A percentile compares a stretch with the other conserved stretches of the same genome.
Evolutionary conservation across 441 rosid species (phyloP).

Genomic region (Omphalea diandra): DNA sequence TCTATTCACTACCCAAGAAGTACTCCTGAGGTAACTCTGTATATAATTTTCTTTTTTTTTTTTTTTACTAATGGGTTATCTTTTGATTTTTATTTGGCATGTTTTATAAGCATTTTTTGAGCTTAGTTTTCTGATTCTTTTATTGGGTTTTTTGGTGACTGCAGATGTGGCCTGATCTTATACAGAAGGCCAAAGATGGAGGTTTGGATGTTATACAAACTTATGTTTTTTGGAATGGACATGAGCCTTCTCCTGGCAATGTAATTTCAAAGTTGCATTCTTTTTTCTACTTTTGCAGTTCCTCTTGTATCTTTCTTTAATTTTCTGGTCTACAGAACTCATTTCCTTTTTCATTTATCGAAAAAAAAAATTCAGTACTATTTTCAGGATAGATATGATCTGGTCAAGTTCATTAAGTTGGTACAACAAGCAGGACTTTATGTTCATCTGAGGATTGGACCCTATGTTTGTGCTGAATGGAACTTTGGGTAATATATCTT

Average conservation of each 20-base stretch:
- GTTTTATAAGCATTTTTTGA: background rate
- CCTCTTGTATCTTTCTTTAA: background rate
- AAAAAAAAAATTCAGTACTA: conserved; percentile 49
- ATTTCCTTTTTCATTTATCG: background rate
- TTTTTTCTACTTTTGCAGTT: background rate
- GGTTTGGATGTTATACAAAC: conserved; percentile 85
- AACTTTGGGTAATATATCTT: conserved; percentile 69
- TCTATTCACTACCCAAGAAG: conserved; percentile 48
- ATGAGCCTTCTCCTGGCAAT: conserved; percentile 78
- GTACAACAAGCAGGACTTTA: conserved; percentile 84
- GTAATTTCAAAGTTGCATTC: conserved; percentile 33
- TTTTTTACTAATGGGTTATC: conserved; percentile 4
- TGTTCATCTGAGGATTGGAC: conserved; percentile 91
- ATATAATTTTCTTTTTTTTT: background rate
- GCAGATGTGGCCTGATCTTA: conserved; percentile 83
- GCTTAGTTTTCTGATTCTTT: background rate
- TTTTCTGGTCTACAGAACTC: background rate
- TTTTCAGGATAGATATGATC: conserved; percentile 83
- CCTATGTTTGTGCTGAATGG: conserved; percentile 96
- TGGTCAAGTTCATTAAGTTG: conserved; percentile 82
- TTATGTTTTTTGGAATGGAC: conserved; percentile 85
- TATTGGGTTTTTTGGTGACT: conserved; percentile 9
- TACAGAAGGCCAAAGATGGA: conserved; percentile 78
- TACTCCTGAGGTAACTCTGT: conserved; percentile 58
- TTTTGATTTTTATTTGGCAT: background rate